Evolutionary conservation across 2,329 filamentous ascomycete genomes (phyloP), one percentile per base, ranked within the genome.

Genomic region (Beauveria scarabaeidicola): DNA sequence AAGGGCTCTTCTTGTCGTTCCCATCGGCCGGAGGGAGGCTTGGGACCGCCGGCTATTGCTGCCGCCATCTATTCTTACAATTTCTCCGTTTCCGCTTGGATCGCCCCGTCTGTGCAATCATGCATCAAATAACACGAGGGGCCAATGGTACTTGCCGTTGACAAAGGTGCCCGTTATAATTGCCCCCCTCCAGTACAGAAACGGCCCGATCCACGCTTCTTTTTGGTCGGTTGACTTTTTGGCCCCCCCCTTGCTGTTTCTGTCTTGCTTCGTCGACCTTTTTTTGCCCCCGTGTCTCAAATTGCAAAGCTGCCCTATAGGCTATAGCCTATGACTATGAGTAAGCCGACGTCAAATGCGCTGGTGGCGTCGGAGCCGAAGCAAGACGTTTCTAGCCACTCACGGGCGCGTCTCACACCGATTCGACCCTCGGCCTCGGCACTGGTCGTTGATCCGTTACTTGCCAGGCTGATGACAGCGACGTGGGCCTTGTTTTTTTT

Each of bases 131-230:
- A 17, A 25, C 3, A 7, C 7, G 10, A 25, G 19, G 41, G 25
- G 27, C 10, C 25, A 29, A 23, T 40, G 29, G 44, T 5, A 29
- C 19, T 36, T 36, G 32, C 54, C 44, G 54, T 57, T 57, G 54
- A 57, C 32, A 32, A 38, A 57, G 44, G 43, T 48, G 32, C 43
- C 46, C 25, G 23, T 41, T 41, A 19, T 47, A 36, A 5, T 36
- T 57, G 11, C 25, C 55, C 53, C 55, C 43, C 55, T 47, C 43
- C 19, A 23, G n/a, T 4, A 17, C 21, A 50, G 19, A 58, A 29
- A 58, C 55, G 55, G 55, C 47, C 55, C 55, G 55, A 58, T 58
- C 38, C 55, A 51, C 38, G 38, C 25, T 19, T 36, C 21, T 19
- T 32, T 17, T 23, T 56, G 17, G 25, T 52, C n/a, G 5, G 19